Conservation (phyloP, 495 filamentous ascomycete species). For the Hyaloscypha hepaticicola region DNA sequence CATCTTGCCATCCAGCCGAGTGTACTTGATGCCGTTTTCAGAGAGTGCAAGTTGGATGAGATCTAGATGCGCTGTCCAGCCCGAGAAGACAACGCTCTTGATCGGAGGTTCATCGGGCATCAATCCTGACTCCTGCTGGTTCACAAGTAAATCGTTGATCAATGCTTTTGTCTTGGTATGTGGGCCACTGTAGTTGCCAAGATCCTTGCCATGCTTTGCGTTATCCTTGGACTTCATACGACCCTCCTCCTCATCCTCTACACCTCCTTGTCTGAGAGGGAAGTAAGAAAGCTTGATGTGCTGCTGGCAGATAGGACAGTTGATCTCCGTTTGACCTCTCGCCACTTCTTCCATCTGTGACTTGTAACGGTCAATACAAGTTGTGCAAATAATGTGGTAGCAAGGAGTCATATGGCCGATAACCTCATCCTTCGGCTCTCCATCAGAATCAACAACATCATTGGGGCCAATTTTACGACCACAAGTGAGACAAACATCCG, state of each 20-base stretch:
- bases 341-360: slow-evolving; percentile 38
- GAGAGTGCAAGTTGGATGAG: slow-evolving; percentile 84
- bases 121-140: slow-evolving; percentile 56
- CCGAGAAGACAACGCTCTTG: slow-evolving; percentile 90
- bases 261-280: slow-evolving; percentile 62
- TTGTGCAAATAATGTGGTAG: slow-evolving; percentile 75
- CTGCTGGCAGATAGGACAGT: slow-evolving; percentile 66
- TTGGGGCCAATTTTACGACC: slow-evolving; percentile 55
- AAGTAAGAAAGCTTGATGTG: slow-evolving; percentile 59
- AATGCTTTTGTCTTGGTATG: slow-evolving; percentile 89
- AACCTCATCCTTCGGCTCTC: slow-evolving; percentile 57
- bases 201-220: slow-evolving; percentile 53
- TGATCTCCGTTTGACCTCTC: slow-evolving; percentile 37
- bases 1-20: slow-evolving; percentile 91
- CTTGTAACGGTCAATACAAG: slow-evolving; percentile 61
- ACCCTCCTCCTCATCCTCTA: slow-evolving; percentile 57
- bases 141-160: slow-evolving; percentile 60
- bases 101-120: slow-evolving; percentile 62
- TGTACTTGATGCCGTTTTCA: slow-evolving; percentile 61
- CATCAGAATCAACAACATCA: slow-evolving; percentile 50
- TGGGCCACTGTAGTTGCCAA: slow-evolving; percentile 75
- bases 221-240: slow-evolving; percentile 41
- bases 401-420: slow-evolving; percentile 81
- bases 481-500: slow-evolving; percentile 69
- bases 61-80: slow-evolving; percentile 92